phyloP scores from a whole-genome alignment of 2,329 filamentous ascomycete species.

The Calcarisporium arbuscula region DNA sequence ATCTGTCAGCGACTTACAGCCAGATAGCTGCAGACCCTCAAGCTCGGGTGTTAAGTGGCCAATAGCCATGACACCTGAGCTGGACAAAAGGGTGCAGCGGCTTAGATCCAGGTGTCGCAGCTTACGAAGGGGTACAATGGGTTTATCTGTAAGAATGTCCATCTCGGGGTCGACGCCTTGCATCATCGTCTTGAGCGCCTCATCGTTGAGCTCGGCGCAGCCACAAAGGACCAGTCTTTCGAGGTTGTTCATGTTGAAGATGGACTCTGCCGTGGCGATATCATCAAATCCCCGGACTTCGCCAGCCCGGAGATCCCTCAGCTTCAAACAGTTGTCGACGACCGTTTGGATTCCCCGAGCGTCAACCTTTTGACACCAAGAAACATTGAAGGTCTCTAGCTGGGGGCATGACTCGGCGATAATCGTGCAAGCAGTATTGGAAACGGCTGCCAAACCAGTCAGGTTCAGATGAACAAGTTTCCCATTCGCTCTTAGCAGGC shows the following conservation, averaged over 20 bases:
- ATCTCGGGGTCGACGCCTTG: slow-evolving; percentile 71
- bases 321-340: slow-evolving; percentile 61
- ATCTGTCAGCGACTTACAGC: slow-evolving; percentile 70
- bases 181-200: slow-evolving; percentile 65
- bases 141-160: slow-evolving; percentile 70
- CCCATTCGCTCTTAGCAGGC: slow-evolving; percentile 66
- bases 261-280: slow-evolving; percentile 59
- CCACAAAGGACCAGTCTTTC: slow-evolving; percentile 78
- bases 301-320: slow-evolving; percentile 75
- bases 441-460: slow-evolving; percentile 71
- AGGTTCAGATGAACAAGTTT: slow-evolving; percentile 80
- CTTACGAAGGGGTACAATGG: slow-evolving; percentile 69
- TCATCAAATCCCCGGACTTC: slow-evolving; percentile 78
- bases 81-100: slow-evolving; percentile 68
- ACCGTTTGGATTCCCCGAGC: slow-evolving; percentile 68
- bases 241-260: slow-evolving; percentile 76
- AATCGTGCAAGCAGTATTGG: slow-evolving; percentile 79
- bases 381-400: slow-evolving; percentile 81
- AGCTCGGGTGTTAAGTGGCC: slow-evolving; percentile 71
- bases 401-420: slow-evolving; percentile 74
- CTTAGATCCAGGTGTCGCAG: slow-evolving; percentile 83
- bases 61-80: slow-evolving; percentile 62
- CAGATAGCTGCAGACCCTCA: slow-evolving; percentile 76
- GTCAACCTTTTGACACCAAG: slow-evolving; percentile 86
- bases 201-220: slow-evolving; percentile 71